Percentiles rank a stretch among this genome's conserved stretches.
Conservation (phyloP, 352 stramenopile species). For the Lagenidium sp. region DNA sequence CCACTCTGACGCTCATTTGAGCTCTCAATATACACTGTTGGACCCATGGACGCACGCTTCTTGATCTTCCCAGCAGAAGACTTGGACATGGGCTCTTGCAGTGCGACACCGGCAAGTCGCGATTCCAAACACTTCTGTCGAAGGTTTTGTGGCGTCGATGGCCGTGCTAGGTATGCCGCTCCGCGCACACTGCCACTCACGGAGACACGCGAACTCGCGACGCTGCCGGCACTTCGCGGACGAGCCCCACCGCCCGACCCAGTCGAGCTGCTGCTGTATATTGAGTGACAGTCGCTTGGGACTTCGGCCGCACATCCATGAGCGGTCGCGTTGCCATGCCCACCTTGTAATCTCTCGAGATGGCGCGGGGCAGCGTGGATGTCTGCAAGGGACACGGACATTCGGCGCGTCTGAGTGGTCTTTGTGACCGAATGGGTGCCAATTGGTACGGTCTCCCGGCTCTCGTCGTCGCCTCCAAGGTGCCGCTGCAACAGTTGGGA, state of each 20-base stretch:
- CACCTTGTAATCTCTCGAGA: no score
- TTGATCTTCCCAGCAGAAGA: constrained; percentile 12
- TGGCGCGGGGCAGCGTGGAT: constrained; percentile 14
- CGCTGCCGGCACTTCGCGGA: constrained; percentile 47
- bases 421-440: constrained; percentile 12
- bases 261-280: constrained; percentile 3
- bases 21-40: constrained; percentile 2
- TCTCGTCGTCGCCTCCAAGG: constrained; percentile 5
- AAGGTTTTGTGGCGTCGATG: constrained; percentile 48
- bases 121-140: constrained; percentile 64
- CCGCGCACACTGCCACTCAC: constrained; percentile 24
- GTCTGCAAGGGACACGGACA: constrained; percentile 28
- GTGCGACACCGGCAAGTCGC: constrained; percentile 14
- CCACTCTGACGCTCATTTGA: background rate
- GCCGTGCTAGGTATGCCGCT: constrained; percentile 47
- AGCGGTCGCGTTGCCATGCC: no score
- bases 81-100: constrained; percentile 7
- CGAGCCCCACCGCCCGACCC: constrained; percentile 5
- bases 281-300: no score
- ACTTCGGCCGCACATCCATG: no score
- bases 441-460: no score
- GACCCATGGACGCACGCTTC: constrained; percentile 20
- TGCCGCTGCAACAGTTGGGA: constrained; percentile 10
- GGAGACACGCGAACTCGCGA: constrained; percentile 22
- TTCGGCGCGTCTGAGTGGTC: constrained; percentile 11